Percentiles rank a stretch among this genome's conserved stretches.
phyloP scores from a whole-genome alignment of 2,329 filamentous ascomycete species.

The Clarireedia monteithiana region DNA sequence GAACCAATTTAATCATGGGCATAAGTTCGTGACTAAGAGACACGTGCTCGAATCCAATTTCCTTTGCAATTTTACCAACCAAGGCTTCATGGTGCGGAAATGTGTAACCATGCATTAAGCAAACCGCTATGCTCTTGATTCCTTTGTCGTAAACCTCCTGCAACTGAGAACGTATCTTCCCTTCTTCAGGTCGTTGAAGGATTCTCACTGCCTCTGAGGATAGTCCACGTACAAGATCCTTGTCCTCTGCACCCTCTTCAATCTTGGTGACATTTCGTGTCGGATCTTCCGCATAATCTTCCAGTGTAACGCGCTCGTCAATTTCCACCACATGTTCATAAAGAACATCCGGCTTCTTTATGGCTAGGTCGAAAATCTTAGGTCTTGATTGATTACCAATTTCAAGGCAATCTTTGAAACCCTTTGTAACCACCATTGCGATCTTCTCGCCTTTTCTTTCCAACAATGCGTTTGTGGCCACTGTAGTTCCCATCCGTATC shows the following conservation, averaged over 20 bases:
- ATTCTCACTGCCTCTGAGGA: constrained; percentile 70
- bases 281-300: constrained; percentile 88
- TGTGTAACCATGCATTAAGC: constrained; percentile 87
- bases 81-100: constrained; percentile 79
- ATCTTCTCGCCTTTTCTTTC: constrained; percentile 87
- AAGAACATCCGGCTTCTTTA: constrained; percentile 77
- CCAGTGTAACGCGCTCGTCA: constrained; percentile 81
- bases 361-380: constrained; percentile 84
- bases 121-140: constrained; percentile 78
- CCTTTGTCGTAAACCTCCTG: constrained; percentile 61
- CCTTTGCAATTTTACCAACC: constrained; percentile 65
- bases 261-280: constrained; percentile 49
- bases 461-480: constrained; percentile 84
- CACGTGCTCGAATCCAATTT: constrained; percentile 78
- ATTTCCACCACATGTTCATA: constrained; percentile 84
- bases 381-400: constrained; percentile 90
- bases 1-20: constrained; percentile 71
- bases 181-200: constrained; percentile 51
- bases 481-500: constrained; percentile 93
- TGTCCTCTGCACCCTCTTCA: constrained; percentile 36
- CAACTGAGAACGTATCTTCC: constrained; percentile 50
- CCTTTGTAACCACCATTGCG: constrained; percentile 78
- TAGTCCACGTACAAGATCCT: constrained; percentile 59
- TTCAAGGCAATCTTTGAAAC: constrained; percentile 78
- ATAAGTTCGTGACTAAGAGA: constrained; percentile 74